Base-by-base conservation (phyloP, 2,329 filamentous ascomycete genomes). In the Aspergillus sp. region DNA sequence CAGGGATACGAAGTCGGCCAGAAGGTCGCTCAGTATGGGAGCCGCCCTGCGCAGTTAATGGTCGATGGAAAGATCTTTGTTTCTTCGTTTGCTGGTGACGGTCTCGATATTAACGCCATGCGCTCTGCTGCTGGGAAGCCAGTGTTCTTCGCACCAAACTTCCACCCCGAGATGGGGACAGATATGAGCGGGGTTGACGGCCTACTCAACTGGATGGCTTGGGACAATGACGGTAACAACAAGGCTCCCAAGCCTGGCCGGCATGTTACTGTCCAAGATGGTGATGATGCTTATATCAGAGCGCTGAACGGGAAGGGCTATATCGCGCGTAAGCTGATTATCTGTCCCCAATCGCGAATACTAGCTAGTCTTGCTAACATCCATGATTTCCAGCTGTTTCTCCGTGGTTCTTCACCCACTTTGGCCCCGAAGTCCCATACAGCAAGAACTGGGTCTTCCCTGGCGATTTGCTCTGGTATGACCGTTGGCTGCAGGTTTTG, bases 401-500 rank as follows among this genome's bases (percentile, higher is more conserved):
- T 1, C 77, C 79, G 1, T 83, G 82, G 84, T 86, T 86, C 72
- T 84, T 72, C 54, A 83, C 82, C 1, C 80, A 85, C 60, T 80
- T 80, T 23, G 81, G 80, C 3, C 67, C 71, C 2, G 78, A 79
- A 57, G 77, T 81, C 31, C 69, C 76, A 3, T 84, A 80, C 64
- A 76, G 73, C 68, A 83, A 87, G 76, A 84, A 84, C 68, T 85
- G 82, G 80, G 77, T 81, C 9, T 83, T 80, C 67, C 75, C 76
- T 3, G 79, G 77, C 7, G 80, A 82, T 51, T 62, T 76, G 13
- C 68, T 82, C 2, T 83, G 80, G 80, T 77, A 74, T 34, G 65
- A 79, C 4, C 77, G 79, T 19, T 80, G 79, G 79, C 63, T 69
- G 4, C 66, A 80, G 55, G 74, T 84, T 17, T 63, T 84, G 7